Evolutionary conservation across 1,284 basidiomycete species (phyloP).

Genomic region (Pseudozyma tsukubaensis): DNA sequence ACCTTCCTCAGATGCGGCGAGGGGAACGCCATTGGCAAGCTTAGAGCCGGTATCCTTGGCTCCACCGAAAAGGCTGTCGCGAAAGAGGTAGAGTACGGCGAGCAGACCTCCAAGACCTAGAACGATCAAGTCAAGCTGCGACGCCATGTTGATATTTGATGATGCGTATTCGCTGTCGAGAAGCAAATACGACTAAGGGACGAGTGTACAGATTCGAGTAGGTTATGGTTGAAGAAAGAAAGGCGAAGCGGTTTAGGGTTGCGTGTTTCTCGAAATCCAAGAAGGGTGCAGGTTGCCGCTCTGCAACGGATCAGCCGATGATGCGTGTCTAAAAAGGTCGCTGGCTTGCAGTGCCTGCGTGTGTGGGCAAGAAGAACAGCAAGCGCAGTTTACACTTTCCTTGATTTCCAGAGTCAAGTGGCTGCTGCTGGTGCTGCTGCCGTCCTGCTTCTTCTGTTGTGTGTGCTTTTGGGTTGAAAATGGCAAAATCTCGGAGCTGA

Average conservation of each 20-base stretch:
- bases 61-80: conserved; percentile 46
- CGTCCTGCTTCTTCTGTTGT: too few species aligned
- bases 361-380: too few species aligned
- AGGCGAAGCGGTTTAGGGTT: not conserved
- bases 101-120: conserved; percentile 52
- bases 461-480: too few species aligned
- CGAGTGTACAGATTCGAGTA: not conserved
- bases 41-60: conserved; percentile 49
- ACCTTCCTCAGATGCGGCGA: conserved; percentile 22
- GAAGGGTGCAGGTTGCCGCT: too few species aligned
- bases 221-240: conserved; percentile 1
- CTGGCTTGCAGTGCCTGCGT: too few species aligned
- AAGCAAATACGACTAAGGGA: not conserved
- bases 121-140: conserved; percentile 51
- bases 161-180: not conserved
- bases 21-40: conserved; percentile 46
- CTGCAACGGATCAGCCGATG: too few species aligned
- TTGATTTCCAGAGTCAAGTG: too few species aligned
- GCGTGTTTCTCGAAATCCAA: not conserved
- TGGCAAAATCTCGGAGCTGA: too few species aligned
- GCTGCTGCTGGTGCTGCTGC: too few species aligned
- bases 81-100: conserved; percentile 62
- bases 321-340: too few species aligned
- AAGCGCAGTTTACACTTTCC: too few species aligned
- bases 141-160: conserved; percentile 37